These are phyloP conservation scores for Rosellinia necatrix DNA, from an alignment of 2,329 filamentous ascomycete species.

Conservation along the genomic window DNA sequence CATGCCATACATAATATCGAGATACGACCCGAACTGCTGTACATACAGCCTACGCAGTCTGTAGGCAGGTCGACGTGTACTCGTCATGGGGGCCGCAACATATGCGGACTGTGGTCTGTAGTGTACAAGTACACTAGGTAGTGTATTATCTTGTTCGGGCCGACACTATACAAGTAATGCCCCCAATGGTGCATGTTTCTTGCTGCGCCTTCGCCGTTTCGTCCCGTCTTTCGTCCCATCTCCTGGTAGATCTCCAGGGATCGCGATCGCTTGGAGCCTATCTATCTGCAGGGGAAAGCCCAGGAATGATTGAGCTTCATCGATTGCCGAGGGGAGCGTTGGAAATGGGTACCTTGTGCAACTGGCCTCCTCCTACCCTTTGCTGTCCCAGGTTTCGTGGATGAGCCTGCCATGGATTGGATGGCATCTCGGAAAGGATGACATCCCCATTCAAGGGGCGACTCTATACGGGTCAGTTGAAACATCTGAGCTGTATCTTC, in stretches of 20 bases:
- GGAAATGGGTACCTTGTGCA: neutral
- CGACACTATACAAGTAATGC: no score
- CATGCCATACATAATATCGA: no score
- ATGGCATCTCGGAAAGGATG: conserved; percentile 17
- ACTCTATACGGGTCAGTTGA: neutral
- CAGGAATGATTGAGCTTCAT: conserved; percentile 12
- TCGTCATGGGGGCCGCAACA: no score
- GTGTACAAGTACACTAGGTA: no score
- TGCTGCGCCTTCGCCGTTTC: conserved; percentile 22
- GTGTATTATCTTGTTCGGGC: no score
- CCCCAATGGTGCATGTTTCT: conserved; percentile 4
- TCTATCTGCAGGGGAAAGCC: conserved; percentile 20
- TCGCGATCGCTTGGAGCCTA: conserved; percentile 2
- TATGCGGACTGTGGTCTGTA: no score
- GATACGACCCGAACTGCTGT: no score
- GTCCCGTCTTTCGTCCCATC: conserved; percentile 18
- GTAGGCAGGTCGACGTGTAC: no score
- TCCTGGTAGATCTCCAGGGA: neutral
- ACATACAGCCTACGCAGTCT: no score
- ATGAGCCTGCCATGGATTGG: no score
- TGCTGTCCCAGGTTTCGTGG: neutral
- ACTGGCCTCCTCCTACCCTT: neutral
- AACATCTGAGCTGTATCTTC: neutral
- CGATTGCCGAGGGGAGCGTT: conserved; percentile 2
- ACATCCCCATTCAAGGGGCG: conserved; percentile 7